Percentiles rank a stretch among this genome's conserved stretches.
phyloP scores from a whole-genome alignment of 2,329 filamentous ascomycete genomes.

The Fusarium kyushuense region DNA sequence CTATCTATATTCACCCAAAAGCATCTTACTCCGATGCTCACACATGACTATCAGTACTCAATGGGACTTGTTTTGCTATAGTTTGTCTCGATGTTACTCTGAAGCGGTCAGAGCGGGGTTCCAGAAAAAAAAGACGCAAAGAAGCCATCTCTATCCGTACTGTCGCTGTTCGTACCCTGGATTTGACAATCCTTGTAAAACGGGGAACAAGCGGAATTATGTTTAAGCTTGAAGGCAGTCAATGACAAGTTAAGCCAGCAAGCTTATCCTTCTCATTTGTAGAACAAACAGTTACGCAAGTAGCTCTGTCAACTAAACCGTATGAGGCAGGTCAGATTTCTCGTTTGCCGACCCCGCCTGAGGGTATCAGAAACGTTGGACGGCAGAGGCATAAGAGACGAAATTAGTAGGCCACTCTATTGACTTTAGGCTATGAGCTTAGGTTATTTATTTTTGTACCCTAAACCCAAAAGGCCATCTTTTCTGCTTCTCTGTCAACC shows the following conservation, averaged over 20 bases:
- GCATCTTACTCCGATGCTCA: too few relatives aligned
- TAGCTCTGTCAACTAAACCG: slow-evolving; percentile 19
- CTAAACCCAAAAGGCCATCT: too few relatives aligned
- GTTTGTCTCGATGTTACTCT: neutral
- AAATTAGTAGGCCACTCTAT: too few relatives aligned
- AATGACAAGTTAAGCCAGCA: neutral
- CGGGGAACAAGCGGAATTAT: slow-evolving; percentile 1
- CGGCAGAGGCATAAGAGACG: too few relatives aligned
- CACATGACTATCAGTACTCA: too few relatives aligned
- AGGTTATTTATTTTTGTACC: too few relatives aligned
- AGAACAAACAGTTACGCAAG: slow-evolving; percentile 28
- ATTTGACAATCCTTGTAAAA: neutral
- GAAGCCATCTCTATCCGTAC: neutral
- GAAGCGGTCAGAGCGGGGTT: neutral
- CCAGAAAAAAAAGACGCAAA: neutral
- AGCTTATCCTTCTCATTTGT: slow-evolving; percentile 3
- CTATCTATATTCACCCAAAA: too few relatives aligned
- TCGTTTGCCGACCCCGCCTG: too few relatives aligned
- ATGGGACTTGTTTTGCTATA: neutral
- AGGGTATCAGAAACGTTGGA: too few relatives aligned
- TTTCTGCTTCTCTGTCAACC: too few relatives aligned
- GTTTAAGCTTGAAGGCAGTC: slow-evolving; percentile 18
- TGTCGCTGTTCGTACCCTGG: neutral
- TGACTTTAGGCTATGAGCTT: too few relatives aligned
- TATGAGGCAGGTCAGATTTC: slow-evolving; percentile 38